Base-by-base conservation (phyloP, 257 asterid genomes). In the Penstemon barbatus region DNA sequence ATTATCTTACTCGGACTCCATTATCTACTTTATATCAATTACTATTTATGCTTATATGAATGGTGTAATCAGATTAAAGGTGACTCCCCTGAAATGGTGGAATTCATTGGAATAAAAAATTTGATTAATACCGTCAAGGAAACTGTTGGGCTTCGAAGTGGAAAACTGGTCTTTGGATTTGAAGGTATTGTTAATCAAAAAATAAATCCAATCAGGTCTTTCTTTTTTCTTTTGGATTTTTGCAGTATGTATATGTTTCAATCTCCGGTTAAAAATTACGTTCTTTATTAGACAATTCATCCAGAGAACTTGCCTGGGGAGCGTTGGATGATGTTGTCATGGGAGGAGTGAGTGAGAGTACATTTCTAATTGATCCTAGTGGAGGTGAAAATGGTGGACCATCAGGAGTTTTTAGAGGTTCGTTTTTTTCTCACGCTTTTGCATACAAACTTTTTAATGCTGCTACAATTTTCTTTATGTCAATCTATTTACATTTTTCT, bases 261-360 rank as follows among this genome's bases (percentile, higher is more conserved):
- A 49, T 25, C 46, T 52, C 33, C 66, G 67, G n/a, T 64, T 36
- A 36, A 33, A 15, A 19, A 60, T 65, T 59, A 44, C 61, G n/a
- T 61, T 64, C 43, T 65, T 60, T 63, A 33, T 73, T 7, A 90
- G 97, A 74, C 53, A 84, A 74, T 68, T 75, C 77, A 63, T 81
- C 87, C 36, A 80, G 82, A 81, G 95, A 91, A 62, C 84, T 90
- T 78, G 74, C 88, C 33, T 93, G 99, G 99, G 99, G 99, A 67
- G 86, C 97, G 5, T 78, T 93, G 79, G 99, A 93, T 80, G 99
- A 93, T 80, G 95, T 93, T 73, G 99, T 93, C 72, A 93, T 93
- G 99, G 99, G 99, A 76, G 99, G 99, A 66, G 97, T 93, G 73
- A 93, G 99, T 80, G 95, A 91, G 74, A 85, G 97, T 81, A 52